Percentiles rank a stretch among this genome's conserved stretches.
These are phyloP conservation scores for Ascocoryne sarcoides DNA, from an alignment of 2,329 filamentous ascomycete genomes.

Conservation along the genomic window DNA sequence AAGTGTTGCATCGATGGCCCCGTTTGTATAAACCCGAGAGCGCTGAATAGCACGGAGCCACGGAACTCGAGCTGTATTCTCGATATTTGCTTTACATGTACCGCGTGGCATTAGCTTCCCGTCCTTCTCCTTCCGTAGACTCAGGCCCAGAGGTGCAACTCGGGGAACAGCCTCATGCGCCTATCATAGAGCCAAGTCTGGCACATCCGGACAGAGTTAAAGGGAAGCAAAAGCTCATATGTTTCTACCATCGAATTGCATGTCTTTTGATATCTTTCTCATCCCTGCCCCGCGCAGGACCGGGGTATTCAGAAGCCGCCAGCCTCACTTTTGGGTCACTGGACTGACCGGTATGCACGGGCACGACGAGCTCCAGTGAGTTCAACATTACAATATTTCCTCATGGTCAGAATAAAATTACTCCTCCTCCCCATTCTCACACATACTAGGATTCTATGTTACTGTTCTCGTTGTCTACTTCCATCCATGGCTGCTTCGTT, in stretches of 20 bases:
- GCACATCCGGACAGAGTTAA: background rate
- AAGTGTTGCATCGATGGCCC: background rate
- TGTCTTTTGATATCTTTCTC: background rate
- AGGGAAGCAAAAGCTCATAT: background rate
- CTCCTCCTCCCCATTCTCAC: background rate
- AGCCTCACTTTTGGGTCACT: background rate
- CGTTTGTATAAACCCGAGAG: background rate
- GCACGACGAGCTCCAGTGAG: background rate
- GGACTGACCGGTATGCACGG: background rate
- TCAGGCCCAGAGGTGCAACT: background rate
- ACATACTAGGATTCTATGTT: background rate
- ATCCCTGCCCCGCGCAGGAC: background rate
- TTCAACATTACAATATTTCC: too few species aligned
- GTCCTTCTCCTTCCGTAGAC: too few species aligned
- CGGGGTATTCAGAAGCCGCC: background rate
- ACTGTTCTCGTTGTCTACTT: background rate
- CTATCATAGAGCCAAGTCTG: background rate
- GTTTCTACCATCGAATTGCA: background rate
- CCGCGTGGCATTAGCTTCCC: background rate
- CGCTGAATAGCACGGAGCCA: background rate
- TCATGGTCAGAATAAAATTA: background rate
- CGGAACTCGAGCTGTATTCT: background rate
- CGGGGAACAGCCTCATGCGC: background rate
- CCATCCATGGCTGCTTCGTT: conserved; percentile 17
- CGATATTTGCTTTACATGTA: too few species aligned